Conservation (phyloP, 2,329 filamentous ascomycete species). For the Mycocentrospora acerina region DNA sequence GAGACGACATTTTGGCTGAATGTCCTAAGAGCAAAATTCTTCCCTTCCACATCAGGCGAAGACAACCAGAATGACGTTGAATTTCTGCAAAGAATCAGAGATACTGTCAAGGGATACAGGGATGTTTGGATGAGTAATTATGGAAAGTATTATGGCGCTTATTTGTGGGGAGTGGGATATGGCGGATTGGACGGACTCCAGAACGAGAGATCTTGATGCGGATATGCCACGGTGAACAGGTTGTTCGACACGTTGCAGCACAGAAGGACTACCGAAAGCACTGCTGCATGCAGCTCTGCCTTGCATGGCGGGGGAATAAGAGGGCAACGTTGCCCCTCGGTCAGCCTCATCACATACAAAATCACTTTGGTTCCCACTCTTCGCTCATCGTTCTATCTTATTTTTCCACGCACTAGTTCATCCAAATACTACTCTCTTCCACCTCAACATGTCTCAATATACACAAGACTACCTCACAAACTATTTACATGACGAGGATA, state of each 20-base stretch:
- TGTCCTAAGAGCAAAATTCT: slow-evolving; percentile 28
- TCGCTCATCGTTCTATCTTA: too few relatives aligned
- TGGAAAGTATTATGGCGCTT: slow-evolving; percentile 14
- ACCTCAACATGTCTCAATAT: too few relatives aligned
- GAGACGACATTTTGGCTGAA: slow-evolving; percentile 34
- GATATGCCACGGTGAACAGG: not conserved
- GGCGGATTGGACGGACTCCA: slow-evolving; percentile 12
- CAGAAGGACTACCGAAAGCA: not conserved
- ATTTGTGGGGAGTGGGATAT: slow-evolving; percentile 25
- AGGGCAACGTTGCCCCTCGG: slow-evolving; percentile 2
- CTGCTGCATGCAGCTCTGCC: too few relatives aligned
- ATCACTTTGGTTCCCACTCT: too few relatives aligned
- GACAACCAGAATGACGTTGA: slow-evolving; percentile 16
- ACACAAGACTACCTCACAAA: too few relatives aligned
- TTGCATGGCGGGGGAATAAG: not conserved
- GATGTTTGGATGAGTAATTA: slow-evolving; percentile 23
- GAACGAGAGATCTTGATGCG: not conserved
- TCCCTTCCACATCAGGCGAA: slow-evolving; percentile 15
- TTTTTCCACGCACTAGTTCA: too few relatives aligned
- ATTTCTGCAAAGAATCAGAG: slow-evolving; percentile 8
- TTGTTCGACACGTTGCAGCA: not conserved
- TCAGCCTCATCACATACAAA: not conserved
- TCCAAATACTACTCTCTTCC: too few relatives aligned
- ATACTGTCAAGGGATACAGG: slow-evolving; percentile 13
- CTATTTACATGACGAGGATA: too few relatives aligned